Evolutionary conservation across 1,139 yeast genomes (phyloP), one percentile per base, ranked within the genome.

Genomic region (Candida freyschussii): DNA sequence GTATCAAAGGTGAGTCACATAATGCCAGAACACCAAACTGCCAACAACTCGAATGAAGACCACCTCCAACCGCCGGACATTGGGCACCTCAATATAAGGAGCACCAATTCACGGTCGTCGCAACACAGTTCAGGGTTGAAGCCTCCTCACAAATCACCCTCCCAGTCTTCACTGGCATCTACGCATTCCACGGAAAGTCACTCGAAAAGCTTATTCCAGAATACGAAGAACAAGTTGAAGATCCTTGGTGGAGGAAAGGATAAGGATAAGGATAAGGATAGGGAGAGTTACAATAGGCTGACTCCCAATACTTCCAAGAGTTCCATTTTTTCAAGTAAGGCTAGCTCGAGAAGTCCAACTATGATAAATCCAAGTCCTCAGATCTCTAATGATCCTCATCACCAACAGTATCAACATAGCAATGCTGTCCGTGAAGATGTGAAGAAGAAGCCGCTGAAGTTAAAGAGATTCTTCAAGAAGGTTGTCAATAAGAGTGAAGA

Each of bases 391-490:
- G 41, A 35, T 9, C 40, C 18, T 13, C n/a, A n/a, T n/a, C n/a
- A n/a, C n/a, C n/a, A n/a, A n/a, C n/a, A n/a, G n/a, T n/a, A n/a
- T n/a, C n/a, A n/a, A n/a, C n/a, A n/a, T n/a, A n/a, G n/a, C n/a
- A n/a, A n/a, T n/a, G n/a, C n/a, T n/a, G 27, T 24, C 10, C 23
- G 16, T 10, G 33, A 34, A 10, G 41, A 41, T 4, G 14, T 21
- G 7, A 40, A 41, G 29, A 56, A 50, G 44, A 56, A 51, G 29
- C 53, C 62, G 5, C 32, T 57, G 25, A 53, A 50, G 29, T 34
- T 59, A 41, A 57, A 56, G 32, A 45, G 64, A 30, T 59, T 59
- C 41, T 56, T 59, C 42, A 59, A 59, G 42, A 57, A 53, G 34
- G 44, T 56, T 13, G 50, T 37, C 9, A 42, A 39, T 31, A 40